Evolutionary conservation across 331 rosid species (phyloP).

Genomic region (Dryas integrifolia): DNA sequence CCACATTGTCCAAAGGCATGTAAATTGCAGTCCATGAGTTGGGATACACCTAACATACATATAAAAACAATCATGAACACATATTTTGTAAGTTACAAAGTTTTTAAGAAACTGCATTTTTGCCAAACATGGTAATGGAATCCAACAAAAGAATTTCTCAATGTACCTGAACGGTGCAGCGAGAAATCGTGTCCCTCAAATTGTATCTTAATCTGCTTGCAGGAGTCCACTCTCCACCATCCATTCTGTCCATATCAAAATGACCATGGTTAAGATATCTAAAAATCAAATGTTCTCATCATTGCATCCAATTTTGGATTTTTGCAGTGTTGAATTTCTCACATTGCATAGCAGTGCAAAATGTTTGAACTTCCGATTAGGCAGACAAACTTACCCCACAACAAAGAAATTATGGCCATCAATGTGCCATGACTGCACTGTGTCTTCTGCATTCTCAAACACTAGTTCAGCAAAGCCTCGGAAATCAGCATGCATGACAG

Average conservation of each 20-base stretch:
- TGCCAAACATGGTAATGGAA: neutral
- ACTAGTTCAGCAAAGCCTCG: conserved; percentile 60
- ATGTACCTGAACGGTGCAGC: conserved; percentile 67
- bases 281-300: neutral
- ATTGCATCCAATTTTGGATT: no score
- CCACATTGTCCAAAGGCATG: conserved; percentile 80
- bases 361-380: neutral
- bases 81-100: neutral
- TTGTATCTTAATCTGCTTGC: conserved; percentile 60
- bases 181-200: conserved; percentile 64
- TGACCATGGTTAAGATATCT: neutral
- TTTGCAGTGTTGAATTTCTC: neutral
- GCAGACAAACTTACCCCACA: conserved; percentile 52
- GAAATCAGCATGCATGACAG: conserved; percentile 70
- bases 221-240: conserved; percentile 76
- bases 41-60: conserved; percentile 58
- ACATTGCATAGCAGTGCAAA: neutral
- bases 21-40: conserved; percentile 76
- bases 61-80: neutral
- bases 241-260: conserved; percentile 53
- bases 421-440: conserved; percentile 70
- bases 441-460: conserved; percentile 67
- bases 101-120: neutral
- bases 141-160: neutral
- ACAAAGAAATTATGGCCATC: conserved; percentile 72